These are phyloP conservation scores for Coniella vitis DNA, from an alignment of 2,329 filamentous ascomycete species.

Conservation along the genomic window DNA sequence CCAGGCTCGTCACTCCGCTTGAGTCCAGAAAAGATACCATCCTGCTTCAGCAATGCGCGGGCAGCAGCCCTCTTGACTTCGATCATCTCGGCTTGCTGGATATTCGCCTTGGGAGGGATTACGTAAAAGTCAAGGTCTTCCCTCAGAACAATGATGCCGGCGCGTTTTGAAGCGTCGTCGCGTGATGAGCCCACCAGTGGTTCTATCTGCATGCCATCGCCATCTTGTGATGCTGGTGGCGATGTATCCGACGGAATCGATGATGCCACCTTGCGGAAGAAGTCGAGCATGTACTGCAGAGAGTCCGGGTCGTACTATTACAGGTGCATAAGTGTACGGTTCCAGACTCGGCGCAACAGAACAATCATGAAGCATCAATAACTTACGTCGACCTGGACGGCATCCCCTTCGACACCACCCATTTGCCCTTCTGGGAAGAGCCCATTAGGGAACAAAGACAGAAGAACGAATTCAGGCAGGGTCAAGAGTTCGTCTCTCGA, in stretches of 20 bases:
- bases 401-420: slow-evolving; percentile 85
- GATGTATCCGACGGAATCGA: slow-evolving; percentile 79
- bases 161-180: slow-evolving; percentile 80
- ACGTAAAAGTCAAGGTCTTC: slow-evolving; percentile 98
- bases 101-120: slow-evolving; percentile 80
- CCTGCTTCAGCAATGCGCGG: slow-evolving; percentile 75
- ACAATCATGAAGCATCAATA: background rate
- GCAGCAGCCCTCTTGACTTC: slow-evolving; percentile 91
- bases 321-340: background rate
- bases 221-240: slow-evolving; percentile 56
- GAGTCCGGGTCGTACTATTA: slow-evolving; percentile 90
- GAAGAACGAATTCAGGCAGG: slow-evolving; percentile 89
- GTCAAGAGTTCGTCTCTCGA: slow-evolving; percentile 93
- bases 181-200: slow-evolving; percentile 58
- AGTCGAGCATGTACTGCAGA: slow-evolving; percentile 98
- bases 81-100: slow-evolving; percentile 85
- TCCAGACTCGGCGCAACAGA: background rate
- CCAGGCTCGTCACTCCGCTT: slow-evolving; percentile 93
- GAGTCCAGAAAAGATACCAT: slow-evolving; percentile 92
- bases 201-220: slow-evolving; percentile 62
- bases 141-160: slow-evolving; percentile 91
- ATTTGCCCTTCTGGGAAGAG: slow-evolving; percentile 94
- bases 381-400: slow-evolving; percentile 88
- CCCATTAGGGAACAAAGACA: slow-evolving; percentile 98
- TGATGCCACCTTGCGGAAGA: slow-evolving; percentile 92